Percentiles rank a stretch among this genome's conserved stretches.
These are phyloP conservation scores for Periconia digitata DNA, from an alignment of 2,329 filamentous ascomycete genomes.

Conservation along the genomic window DNA sequence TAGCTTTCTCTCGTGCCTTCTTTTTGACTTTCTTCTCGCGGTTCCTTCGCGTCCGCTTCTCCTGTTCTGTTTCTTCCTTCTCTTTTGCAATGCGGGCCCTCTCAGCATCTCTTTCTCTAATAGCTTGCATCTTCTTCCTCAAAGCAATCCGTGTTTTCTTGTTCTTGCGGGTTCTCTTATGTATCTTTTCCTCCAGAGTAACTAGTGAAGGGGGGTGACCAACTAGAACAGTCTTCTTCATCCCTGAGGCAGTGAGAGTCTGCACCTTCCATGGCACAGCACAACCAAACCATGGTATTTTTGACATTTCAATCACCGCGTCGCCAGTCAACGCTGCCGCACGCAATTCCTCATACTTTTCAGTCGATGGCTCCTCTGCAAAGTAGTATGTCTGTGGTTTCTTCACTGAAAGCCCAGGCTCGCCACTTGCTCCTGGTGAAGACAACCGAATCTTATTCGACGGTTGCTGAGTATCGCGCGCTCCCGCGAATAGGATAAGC, in stretches of 20 bases:
- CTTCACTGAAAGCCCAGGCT: conserved; percentile 32
- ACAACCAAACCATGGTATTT: conserved; percentile 36
- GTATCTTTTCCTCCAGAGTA: conserved; percentile 21
- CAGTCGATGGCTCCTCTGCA: conserved; percentile 26
- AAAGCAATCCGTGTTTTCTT: conserved; percentile 40
- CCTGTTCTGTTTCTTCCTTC: conserved; percentile 37
- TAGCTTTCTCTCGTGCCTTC: conserved; percentile 38
- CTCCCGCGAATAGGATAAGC: conserved; percentile 37
- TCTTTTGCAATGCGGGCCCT: conserved; percentile 27
- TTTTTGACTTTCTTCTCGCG: conserved; percentile 43
- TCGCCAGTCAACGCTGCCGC: conserved; percentile 32
- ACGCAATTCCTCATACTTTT: conserved; percentile 22
- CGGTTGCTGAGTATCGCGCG: conserved; percentile 18
- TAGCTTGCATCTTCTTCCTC: conserved; percentile 34
- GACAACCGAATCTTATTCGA: conserved; percentile 34
- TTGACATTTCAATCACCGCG: conserved; percentile 30
- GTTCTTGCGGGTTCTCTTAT: conserved; percentile 34
- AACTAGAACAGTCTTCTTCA: conserved; percentile 32
- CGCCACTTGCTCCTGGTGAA: conserved; percentile 28
- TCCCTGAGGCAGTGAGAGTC: conserved; percentile 29
- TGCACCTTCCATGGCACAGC: conserved; percentile 40
- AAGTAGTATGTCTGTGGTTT: conserved; percentile 40
- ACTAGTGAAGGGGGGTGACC: conserved; percentile 27
- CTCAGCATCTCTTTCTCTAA: conserved; percentile 26
- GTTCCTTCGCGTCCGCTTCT: conserved; percentile 40